Conservation (phyloP, 106 monocot genomes). For the Apostasia shenzhenica region DNA sequence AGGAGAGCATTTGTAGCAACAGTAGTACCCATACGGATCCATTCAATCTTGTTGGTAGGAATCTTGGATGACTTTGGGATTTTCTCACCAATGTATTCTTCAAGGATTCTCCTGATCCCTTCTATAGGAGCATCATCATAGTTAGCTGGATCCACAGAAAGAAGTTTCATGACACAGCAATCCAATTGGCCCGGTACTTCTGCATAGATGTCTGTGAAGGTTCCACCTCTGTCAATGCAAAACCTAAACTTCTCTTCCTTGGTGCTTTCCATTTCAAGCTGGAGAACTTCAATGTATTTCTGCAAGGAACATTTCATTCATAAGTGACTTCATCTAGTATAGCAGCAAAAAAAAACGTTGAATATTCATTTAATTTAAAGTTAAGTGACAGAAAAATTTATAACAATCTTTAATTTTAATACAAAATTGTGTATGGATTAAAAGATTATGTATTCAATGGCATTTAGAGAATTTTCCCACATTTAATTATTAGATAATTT, state of each 20-base stretch:
- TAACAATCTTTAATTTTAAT: too few species aligned
- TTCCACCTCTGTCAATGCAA: conserved; percentile 95
- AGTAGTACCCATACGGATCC: conserved; percentile 98
- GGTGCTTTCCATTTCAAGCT: conserved; percentile 38
- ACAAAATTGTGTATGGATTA: too few species aligned
- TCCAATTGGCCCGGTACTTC: conserved; percentile 68
- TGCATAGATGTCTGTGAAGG: conserved; percentile 94
- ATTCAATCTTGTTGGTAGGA: conserved; percentile 81
- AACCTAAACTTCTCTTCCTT: conserved; percentile 67
- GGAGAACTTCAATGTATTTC: neutral
- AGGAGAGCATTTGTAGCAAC: conserved; percentile 97
- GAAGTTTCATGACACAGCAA: conserved; percentile 67
- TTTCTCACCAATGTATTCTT: conserved; percentile 53
- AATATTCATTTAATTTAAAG: too few species aligned
- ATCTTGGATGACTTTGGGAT: conserved; percentile 79
- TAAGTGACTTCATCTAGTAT: neutral
- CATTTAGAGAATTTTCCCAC: too few species aligned
- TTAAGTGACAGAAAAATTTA: too few species aligned
- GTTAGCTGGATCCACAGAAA: conserved; percentile 87
- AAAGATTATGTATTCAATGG: too few species aligned
- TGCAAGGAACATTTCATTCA: neutral
- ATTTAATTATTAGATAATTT: too few species aligned
- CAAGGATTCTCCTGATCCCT: conserved; percentile 83
- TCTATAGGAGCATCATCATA: conserved; percentile 93
- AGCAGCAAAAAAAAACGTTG: too few species aligned